Base-by-base conservation (phyloP, 1,284 basidiomycete genomes). In the Afroboletus lepidellus region DNA sequence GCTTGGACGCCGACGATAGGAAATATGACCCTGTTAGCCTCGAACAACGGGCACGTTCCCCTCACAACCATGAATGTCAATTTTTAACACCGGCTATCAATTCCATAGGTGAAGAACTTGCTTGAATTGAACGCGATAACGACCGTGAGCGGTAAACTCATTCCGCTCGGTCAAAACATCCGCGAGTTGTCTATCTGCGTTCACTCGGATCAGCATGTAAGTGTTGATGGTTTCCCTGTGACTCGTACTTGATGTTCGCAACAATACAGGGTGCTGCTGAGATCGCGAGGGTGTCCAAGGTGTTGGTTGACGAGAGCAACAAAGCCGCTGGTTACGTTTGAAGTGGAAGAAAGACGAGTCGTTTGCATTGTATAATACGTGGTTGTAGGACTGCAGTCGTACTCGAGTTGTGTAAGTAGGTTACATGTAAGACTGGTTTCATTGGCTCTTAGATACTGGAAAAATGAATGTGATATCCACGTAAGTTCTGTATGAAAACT, bases 151-250 rank as follows among this genome's bases (percentile, higher is more conserved):
- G 77, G 74, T 5, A 66, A 64, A 3, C 67, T 61, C 33, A 57
- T 84, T 1, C 73, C 76, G 4, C 67, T 84, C 7, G 75, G 73
- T 2, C 63, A 69, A 1, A 72, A 74, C 21, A 62, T 83, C 12
- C 50, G 58, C 0, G 77, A 82, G 48, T 76, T 85, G 0, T 78
- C 81, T 3, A 84, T 85, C 25, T 85, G 83, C 50, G 80, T 80
- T 50, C 84, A 85, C 59, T 84, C 81, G 0, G 84, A 85, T 55
- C 84, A 83, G 0, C 83, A 83, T 7, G 83, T 83, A 48, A 56
- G 79, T 64, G 29, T 24, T 16, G 15, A 8, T 12, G n/a, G 29
- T 39, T 13, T 5, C 8, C 9, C 1, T n/a, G 13, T 15, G 21
- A 15, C 15, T 6, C 38, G 13, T 2, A 23, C 24, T 15, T 57